A percentile compares a stretch with the other conserved stretches of the same genome.
Evolutionary conservation across 768 basidiomycete species (phyloP).

Genomic region (Sistotremastrum suecicum): DNA sequence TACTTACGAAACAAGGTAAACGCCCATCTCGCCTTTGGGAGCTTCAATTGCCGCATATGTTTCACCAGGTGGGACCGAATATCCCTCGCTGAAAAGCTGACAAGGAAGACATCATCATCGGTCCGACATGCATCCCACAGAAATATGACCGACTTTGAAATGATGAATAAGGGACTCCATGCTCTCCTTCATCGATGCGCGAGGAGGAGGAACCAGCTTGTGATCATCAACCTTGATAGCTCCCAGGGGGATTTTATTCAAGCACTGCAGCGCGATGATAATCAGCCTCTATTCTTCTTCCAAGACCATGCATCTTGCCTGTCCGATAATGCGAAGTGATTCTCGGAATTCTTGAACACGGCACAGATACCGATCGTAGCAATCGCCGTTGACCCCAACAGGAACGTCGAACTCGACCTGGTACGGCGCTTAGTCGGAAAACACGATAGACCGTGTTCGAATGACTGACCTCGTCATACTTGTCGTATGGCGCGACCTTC

Average conservation of each 20-base stretch:
- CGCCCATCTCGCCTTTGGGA: conserved; percentile 98
- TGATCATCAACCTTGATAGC: conserved; percentile 93
- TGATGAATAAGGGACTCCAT: conserved; percentile 98
- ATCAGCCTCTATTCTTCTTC: neutral
- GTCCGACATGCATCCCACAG: neutral
- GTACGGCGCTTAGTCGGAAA: neutral
- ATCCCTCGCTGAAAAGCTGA: conserved; percentile 91
- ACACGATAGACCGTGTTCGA: neutral
- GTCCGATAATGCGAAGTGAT: conserved; percentile 75
- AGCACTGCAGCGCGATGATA: conserved; percentile 37
- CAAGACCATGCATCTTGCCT: conserved; percentile 24
- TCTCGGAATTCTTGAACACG: conserved; percentile 98
- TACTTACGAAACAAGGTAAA: conserved; percentile 88
- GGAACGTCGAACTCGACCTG: conserved; percentile 95
- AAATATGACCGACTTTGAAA: conserved; percentile 57
- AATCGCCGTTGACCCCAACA: conserved; percentile 94
- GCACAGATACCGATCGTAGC: conserved; percentile 95
- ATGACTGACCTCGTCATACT: conserved; percentile 69
- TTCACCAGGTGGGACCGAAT: conserved; percentile 90
- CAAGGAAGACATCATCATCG: neutral
- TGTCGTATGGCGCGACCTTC: conserved; percentile 88
- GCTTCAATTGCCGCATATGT: conserved; percentile 97
- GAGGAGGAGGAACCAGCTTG: conserved; percentile 91
- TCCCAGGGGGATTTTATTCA: conserved; percentile 95
- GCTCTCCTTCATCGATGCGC: conserved; percentile 97